Conservation (phyloP, 305 asterid species). For the Lippia alba region DNA sequence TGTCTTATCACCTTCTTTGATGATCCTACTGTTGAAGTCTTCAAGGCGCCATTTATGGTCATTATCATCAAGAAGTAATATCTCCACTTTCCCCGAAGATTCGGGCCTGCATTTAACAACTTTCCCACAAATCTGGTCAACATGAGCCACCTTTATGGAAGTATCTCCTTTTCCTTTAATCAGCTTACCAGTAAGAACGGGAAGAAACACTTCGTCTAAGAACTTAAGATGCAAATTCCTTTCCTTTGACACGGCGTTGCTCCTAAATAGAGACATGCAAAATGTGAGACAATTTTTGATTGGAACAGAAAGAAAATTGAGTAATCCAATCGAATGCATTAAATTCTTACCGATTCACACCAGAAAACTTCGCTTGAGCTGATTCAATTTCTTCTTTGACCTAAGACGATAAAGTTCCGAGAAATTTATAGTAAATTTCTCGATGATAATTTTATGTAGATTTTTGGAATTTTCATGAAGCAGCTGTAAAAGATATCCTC, state of each 20-base stretch:
- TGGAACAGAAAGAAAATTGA: no score
- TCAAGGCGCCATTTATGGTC: constrained; percentile 35
- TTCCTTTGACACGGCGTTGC: constrained; percentile 32
- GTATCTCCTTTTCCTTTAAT: constrained; percentile 42
- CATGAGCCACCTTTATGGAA: constrained; percentile 41
- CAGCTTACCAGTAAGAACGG: constrained; percentile 52
- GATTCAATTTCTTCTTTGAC: constrained; percentile 46
- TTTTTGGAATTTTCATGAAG: no score
- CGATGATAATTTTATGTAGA: constrained; percentile 2
- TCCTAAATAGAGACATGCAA: constrained; percentile 38
- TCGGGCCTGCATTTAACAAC: constrained; percentile 45
- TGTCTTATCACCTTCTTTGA: constrained; percentile 37
- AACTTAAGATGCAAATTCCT: constrained; percentile 49
- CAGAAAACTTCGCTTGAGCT: constrained; percentile 33
- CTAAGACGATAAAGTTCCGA: constrained; percentile 36
- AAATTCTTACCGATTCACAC: constrained; percentile 43
- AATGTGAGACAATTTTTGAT: no score
- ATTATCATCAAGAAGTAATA: constrained; percentile 46
- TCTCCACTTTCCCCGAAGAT: constrained; percentile 55
- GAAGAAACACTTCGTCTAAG: constrained; percentile 39
- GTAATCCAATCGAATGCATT: no score
- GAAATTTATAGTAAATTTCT: not conserved
- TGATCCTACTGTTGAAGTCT: constrained; percentile 40
- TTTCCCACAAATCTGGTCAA: constrained; percentile 37
- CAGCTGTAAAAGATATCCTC: no score